Percentiles rank a stretch among this genome's conserved stretches.
These are phyloP conservation scores for Firmiana major DNA, from an alignment of 345 rosid species.

Conservation along the genomic window DNA sequence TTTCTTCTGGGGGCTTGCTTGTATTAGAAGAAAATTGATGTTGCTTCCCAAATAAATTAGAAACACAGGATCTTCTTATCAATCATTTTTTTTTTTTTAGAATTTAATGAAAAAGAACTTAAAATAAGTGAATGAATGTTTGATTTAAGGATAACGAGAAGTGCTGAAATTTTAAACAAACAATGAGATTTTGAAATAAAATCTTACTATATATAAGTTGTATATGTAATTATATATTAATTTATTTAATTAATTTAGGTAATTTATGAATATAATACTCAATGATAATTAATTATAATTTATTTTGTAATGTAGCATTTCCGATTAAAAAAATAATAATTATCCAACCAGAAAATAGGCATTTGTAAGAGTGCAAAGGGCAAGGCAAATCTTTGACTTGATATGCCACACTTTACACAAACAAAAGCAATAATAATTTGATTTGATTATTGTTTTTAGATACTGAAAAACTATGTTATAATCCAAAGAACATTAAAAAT, in stretches of 20 bases:
- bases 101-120: background rate
- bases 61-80: no score
- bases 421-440: background rate
- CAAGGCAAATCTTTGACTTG: conserved; percentile 6
- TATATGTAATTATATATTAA: no score
- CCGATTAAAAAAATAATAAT: no score
- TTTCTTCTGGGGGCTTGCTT: background rate
- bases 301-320: no score
- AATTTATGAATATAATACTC: no score
- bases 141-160: no score
- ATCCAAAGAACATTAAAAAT: background rate
- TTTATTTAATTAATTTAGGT: no score
- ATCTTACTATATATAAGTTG: no score
- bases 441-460: background rate
- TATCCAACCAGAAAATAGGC: background rate
- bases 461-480: background rate
- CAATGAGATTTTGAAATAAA: no score
- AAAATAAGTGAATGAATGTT: background rate
- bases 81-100: background rate
- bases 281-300: no score
- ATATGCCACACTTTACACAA: conserved; percentile 2
- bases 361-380: background rate
- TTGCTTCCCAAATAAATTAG: no score
- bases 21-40: background rate
- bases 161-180: no score